phyloP scores from a whole-genome alignment of 1,284 basidiomycete species.

The Leccinum angustisporum region DNA sequence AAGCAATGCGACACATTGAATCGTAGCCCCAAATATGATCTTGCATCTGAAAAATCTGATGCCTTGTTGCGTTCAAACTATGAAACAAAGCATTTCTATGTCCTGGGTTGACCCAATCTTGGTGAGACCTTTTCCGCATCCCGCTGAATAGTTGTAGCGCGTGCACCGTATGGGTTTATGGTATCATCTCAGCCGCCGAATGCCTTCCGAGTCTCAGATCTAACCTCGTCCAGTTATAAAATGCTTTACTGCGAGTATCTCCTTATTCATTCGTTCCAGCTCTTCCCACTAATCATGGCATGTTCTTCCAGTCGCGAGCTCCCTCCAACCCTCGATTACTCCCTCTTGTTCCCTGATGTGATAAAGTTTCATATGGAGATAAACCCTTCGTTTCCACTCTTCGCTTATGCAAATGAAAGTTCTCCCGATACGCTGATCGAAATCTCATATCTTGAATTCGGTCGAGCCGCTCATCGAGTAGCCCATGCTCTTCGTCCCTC shows the following conservation, averaged over 20 bases:
- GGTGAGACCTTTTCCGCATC: neutral
- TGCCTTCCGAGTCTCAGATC: neutral
- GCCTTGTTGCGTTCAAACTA: neutral
- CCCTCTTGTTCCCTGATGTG: constrained; percentile 25
- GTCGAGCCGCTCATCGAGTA: constrained; percentile 34
- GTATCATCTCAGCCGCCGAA: neutral
- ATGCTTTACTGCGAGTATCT: neutral
- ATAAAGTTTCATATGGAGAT: constrained; percentile 33
- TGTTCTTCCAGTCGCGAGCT: neutral
- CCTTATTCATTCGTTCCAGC: neutral
- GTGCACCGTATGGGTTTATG: neutral
- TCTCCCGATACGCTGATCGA: constrained; percentile 10
- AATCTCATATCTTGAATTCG: constrained; percentile 33
- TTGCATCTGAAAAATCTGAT: neutral
- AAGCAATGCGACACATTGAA: no score
- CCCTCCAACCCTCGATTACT: constrained; percentile 27
- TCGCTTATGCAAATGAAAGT: constrained; percentile 18
- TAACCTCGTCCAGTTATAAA: neutral
- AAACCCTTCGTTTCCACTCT: constrained; percentile 27
- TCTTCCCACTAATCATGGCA: neutral
- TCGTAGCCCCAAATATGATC: neutral
- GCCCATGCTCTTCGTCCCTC: constrained; percentile 32
- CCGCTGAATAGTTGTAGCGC: neutral
- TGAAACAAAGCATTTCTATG: neutral
- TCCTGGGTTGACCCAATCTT: neutral